phyloP scores from a whole-genome alignment of 1,139 yeast genomes.

The Scheffersomyces quercinus region DNA sequence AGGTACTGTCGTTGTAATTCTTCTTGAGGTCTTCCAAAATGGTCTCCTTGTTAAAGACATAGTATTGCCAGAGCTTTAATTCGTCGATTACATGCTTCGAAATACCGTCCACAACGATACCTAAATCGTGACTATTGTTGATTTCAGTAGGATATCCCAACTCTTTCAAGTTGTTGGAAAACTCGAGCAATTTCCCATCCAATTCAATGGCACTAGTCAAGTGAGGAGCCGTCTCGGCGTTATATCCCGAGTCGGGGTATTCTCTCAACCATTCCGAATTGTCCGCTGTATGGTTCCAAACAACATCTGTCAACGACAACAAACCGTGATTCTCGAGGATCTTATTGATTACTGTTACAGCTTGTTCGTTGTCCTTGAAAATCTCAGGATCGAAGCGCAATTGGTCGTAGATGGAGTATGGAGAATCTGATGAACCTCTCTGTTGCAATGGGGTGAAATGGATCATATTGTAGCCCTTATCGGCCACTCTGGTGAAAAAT shows the following conservation, averaged over 20 bases:
- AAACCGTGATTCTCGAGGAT: slow-evolving; percentile 60
- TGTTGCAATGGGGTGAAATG: slow-evolving; percentile 93
- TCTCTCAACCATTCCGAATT: slow-evolving; percentile 83
- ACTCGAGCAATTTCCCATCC: slow-evolving; percentile 66
- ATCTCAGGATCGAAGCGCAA: slow-evolving; percentile 67
- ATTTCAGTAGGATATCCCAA: slow-evolving; percentile 64
- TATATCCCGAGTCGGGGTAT: slow-evolving; percentile 91
- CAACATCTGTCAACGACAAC: slow-evolving; percentile 85
- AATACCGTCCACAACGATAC: slow-evolving; percentile 63
- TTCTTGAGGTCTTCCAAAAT: slow-evolving; percentile 35
- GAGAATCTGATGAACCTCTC: slow-evolving; percentile 88
- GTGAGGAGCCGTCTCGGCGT: slow-evolving; percentile 85
- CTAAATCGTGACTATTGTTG: slow-evolving; percentile 52
- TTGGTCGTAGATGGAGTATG: slow-evolving; percentile 90
- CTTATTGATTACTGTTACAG: slow-evolving; percentile 24
- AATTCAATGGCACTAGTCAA: slow-evolving; percentile 80
- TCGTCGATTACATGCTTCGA: slow-evolving; percentile 64
- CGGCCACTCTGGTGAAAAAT: slow-evolving; percentile 58
- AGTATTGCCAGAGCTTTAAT: slow-evolving; percentile 83
- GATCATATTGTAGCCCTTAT: slow-evolving; percentile 89
- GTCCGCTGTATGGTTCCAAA: slow-evolving; percentile 91
- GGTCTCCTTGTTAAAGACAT: slow-evolving; percentile 59
- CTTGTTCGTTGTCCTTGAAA: slow-evolving; percentile 48
- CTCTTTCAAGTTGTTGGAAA: slow-evolving; percentile 53
- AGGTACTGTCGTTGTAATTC: slow-evolving; percentile 36